Evolutionary conservation across 257 asterid species (phyloP).

Genomic region (Misopates orontium): DNA sequence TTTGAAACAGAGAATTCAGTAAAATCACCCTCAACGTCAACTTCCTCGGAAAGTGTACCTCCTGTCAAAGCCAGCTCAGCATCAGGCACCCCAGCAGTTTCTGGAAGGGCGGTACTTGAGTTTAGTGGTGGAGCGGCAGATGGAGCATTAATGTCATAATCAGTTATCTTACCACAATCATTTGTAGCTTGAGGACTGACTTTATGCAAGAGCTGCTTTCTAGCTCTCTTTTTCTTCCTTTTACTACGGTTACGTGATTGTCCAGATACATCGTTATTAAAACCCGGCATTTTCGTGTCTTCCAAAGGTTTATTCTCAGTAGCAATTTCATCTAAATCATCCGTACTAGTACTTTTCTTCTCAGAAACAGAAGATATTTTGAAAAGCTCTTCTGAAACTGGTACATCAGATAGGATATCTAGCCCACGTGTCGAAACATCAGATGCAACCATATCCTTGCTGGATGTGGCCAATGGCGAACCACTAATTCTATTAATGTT

Average conservation of each 20-base stretch:
- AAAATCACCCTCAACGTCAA: conserved; percentile 20
- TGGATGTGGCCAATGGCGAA: conserved; percentile 31
- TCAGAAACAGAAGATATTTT: conserved; percentile 33
- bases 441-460: conserved; percentile 29
- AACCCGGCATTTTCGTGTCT: conserved; percentile 20
- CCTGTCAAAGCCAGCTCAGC: conserved; percentile 24
- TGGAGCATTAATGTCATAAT: neutral
- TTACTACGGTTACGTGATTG: conserved; percentile 26
- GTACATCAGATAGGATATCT: conserved; percentile 32
- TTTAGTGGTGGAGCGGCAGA: conserved; percentile 14
- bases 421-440: conserved; percentile 26
- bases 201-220: conserved; percentile 15
- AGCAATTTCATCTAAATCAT: conserved; percentile 24
- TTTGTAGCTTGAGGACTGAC: conserved; percentile 27
- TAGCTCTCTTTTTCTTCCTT: conserved; percentile 42
- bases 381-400: conserved; percentile 28
- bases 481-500: conserved; percentile 30
- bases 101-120: conserved; percentile 23
- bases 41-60: conserved; percentile 27
- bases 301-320: conserved; percentile 26
- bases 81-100: conserved; percentile 15
- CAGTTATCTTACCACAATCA: conserved; percentile 7
- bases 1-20: neutral
- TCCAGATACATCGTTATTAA: conserved; percentile 23
- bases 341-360: conserved; percentile 23